Base-by-base conservation (phyloP, 225 moss, liverwort and hornwort species). In the Takakia lepidozioides region DNA sequence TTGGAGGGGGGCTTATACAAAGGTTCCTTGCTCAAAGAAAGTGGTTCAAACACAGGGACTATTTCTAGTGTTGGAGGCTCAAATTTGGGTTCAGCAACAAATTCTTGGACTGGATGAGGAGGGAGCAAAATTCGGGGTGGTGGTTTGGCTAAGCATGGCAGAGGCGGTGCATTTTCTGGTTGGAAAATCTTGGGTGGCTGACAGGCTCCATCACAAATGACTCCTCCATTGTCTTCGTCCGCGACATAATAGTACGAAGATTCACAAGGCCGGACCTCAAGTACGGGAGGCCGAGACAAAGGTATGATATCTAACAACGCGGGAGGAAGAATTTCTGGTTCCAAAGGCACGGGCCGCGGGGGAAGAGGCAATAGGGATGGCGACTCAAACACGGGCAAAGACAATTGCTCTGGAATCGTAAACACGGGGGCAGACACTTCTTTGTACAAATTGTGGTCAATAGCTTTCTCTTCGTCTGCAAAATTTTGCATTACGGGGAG, bases 141-240 rank as follows among this genome's bases (percentile, higher is more conserved):
- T 4, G 54, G 22, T 0, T 10, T 27, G 0, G 67, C 76, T 23
- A 56, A 49, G 29, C 76, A 77, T 17, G 15, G 55, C 15, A 14
- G 25, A 14, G 1, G 13, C 10, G 10, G 25, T 0, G 20, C 57
- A 27, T 9, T 26, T 32, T 26, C 10, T 3, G 25, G 15, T 8
- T 51, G 25, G 19, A 21, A 2, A 24, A 28, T 32, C 27, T 43
- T 69, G 2, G 4, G 28, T 27, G 54, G 56, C 1, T 71, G 63
- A 50, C 76, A 77, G n/a, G 60, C 10, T 20, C 76, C 76, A 54
- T 77, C 71, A 64, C 76, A 77, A 10, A 77, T n/a, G n/a, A n/a
- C n/a, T n/a, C n/a, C 42, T 16, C 63, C 58, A 11, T 17, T 8
- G 38, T 29, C 16, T 20, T 45, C 55, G n/a, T 19, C 18, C 10